Percentiles rank a stretch among this genome's conserved stretches.
Evolutionary conservation across 768 basidiomycete genomes (phyloP).

Genomic region (Mycena amicta): DNA sequence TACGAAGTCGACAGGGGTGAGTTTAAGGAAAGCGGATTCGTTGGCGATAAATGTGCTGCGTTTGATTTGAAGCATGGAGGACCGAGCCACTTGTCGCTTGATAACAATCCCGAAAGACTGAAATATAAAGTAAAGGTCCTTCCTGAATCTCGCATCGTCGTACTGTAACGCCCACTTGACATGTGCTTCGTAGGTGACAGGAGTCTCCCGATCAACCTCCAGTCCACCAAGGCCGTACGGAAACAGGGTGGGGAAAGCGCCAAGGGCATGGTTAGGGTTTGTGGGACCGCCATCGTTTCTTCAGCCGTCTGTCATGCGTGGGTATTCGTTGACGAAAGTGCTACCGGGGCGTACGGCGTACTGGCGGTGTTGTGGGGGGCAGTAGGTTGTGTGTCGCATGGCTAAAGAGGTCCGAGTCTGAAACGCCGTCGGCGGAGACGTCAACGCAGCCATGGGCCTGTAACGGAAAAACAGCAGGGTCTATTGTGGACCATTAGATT

Average conservation of each 20-base stretch:
- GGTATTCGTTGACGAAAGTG: slow-evolving; percentile 33
- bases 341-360: slow-evolving; percentile 21
- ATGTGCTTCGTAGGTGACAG: slow-evolving; percentile 27
- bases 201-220: slow-evolving; percentile 19
- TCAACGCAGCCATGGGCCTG: slow-evolving; percentile 5
- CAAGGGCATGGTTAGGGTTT: slow-evolving; percentile 32
- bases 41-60: background rate
- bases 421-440: background rate
- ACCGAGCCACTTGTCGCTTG: background rate
- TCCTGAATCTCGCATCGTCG: slow-evolving; percentile 32
- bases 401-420: background rate
- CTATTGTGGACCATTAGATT: too few species aligned
- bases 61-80: background rate
- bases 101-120: background rate
- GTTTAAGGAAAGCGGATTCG: background rate
- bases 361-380: background rate
- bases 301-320: slow-evolving; percentile 10
- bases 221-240: slow-evolving; percentile 39
- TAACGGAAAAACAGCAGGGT: background rate
- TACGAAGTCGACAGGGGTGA: background rate
- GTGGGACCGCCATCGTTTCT: slow-evolving; percentile 26
- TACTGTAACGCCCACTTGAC: slow-evolving; percentile 32
- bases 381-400: background rate
- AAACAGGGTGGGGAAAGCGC: slow-evolving; percentile 34
- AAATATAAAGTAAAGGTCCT: background rate